Conservation (phyloP, 78 protist species). For the Dictyostelium purpureum region DNA sequence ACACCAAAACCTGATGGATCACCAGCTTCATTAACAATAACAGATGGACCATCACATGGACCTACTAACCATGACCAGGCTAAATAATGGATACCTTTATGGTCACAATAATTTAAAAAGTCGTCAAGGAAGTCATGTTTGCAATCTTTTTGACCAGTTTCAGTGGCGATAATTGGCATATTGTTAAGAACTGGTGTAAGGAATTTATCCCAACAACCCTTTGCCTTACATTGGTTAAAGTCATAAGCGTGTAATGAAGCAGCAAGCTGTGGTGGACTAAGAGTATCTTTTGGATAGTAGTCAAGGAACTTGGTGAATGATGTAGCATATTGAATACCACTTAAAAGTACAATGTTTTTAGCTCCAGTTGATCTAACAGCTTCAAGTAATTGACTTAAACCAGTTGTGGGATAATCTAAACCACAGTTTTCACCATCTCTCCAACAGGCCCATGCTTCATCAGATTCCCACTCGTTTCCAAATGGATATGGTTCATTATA, state of each 20-base stretch:
- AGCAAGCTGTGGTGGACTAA: conserved; percentile 4
- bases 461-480: conserved; percentile 24
- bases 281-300: conserved; percentile 49
- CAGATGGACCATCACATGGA: conserved; percentile 30
- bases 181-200: conserved; percentile 19
- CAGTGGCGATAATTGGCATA: conserved; percentile 62
- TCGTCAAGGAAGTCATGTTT: conserved; percentile 31
- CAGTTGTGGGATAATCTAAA: background rate
- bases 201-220: conserved; percentile 69
- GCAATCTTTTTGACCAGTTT: conserved; percentile 77
- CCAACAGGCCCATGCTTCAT: conserved; percentile 69
- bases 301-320: conserved; percentile 20
- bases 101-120: conserved; percentile 41
- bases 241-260: conserved; percentile 60
- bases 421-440: conserved; percentile 35
- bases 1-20: conserved; percentile 25
- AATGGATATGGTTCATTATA: conserved; percentile 74
- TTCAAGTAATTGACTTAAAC: conserved; percentile 49
- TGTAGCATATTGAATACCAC: conserved; percentile 71
- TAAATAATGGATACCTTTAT: conserved; percentile 19
- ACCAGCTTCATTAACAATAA: conserved; percentile 11
- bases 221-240: conserved; percentile 36
- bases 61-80: conserved; percentile 72
- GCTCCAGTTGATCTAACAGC: conserved; percentile 51
- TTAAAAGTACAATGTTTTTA: conserved; percentile 2